A percentile compares a stretch with the other conserved stretches of the same genome.
Conservation (phyloP, 2,329 filamentous ascomycete species). For the Arthroderma sp. region DNA sequence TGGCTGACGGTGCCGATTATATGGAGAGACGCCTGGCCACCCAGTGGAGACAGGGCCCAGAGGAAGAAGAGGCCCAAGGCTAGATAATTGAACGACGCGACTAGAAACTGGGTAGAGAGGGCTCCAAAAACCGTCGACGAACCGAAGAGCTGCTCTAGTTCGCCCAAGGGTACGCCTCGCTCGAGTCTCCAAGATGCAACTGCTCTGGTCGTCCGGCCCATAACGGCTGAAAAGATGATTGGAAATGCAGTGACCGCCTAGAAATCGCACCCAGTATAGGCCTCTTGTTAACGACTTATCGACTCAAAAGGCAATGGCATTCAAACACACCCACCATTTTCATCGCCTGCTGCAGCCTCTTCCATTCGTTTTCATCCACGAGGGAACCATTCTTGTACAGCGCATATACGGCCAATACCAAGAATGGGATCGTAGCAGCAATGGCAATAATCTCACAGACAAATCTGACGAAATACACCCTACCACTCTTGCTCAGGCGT, state of each 20-base stretch:
- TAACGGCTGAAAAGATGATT: slow-evolving; percentile 7
- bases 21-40: slow-evolving; percentile 6
- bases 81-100: slow-evolving; percentile 6
- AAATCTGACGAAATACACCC: slow-evolving; percentile 14
- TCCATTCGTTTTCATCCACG: slow-evolving; percentile 4
- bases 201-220: slow-evolving; percentile 5
- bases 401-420: slow-evolving; percentile 2
- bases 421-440: slow-evolving; percentile 3
- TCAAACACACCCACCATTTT: slow-evolving; percentile 4
- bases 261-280: neutral
- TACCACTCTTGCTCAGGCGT: neutral
- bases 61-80: slow-evolving; percentile 5
- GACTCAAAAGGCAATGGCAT: too few relatives aligned
- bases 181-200: slow-evolving; percentile 7
- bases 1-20: slow-evolving; percentile 1
- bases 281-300: too few relatives aligned
- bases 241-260: slow-evolving; percentile 7
- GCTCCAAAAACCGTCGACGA: slow-evolving; percentile 8
- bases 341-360: slow-evolving; percentile 1
- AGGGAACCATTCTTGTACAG: neutral
- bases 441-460: slow-evolving; percentile 1
- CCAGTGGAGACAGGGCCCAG: slow-evolving; percentile 6
- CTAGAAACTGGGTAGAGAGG: slow-evolving; percentile 6
- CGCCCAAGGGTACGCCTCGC: slow-evolving; percentile 4
- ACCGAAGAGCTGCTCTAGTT: slow-evolving; percentile 6